Evolutionary conservation across 2,329 filamentous ascomycete species (phyloP).

Genomic region (Nemania diffusa): DNA sequence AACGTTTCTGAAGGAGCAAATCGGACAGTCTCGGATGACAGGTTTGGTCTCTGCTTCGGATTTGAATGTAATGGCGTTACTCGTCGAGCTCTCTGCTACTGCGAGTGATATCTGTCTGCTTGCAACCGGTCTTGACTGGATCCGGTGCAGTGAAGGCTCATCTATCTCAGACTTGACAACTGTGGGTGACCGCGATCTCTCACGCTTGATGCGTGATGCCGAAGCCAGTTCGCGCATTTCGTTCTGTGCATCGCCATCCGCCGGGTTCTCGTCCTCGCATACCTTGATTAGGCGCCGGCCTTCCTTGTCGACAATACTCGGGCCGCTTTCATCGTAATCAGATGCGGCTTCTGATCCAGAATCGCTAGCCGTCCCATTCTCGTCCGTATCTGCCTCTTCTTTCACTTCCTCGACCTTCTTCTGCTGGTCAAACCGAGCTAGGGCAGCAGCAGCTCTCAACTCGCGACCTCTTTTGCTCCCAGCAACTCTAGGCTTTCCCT

Average conservation of each 20-base stretch:
- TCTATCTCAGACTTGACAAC: constrained; percentile 31
- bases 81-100: neutral
- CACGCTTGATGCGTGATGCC: constrained; percentile 41
- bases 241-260: constrained; percentile 66
- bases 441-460: constrained; percentile 77
- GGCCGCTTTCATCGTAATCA: constrained; percentile 60
- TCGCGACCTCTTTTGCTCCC: constrained; percentile 79
- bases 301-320: constrained; percentile 70
- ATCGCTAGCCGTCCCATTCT: constrained; percentile 49
- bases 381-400: constrained; percentile 50
- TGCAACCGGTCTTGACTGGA: constrained; percentile 20
- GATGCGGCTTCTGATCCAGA: constrained; percentile 56
- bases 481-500: constrained; percentile 77
- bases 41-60: constrained; percentile 26
- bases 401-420: constrained; percentile 61
- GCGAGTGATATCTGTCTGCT: constrained; percentile 21
- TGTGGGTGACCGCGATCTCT: constrained; percentile 32
- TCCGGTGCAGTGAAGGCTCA: constrained; percentile 13
- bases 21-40: constrained; percentile 56
- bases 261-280: constrained; percentile 73
- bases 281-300: constrained; percentile 77
- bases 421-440: constrained; percentile 75
- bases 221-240: constrained; percentile 74
- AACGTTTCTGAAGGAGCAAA: constrained; percentile 76
- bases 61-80: neutral